These are phyloP conservation scores for Pogostemon cablin DNA, from an alignment of 257 asterid species.

Conservation along the genomic window DNA sequence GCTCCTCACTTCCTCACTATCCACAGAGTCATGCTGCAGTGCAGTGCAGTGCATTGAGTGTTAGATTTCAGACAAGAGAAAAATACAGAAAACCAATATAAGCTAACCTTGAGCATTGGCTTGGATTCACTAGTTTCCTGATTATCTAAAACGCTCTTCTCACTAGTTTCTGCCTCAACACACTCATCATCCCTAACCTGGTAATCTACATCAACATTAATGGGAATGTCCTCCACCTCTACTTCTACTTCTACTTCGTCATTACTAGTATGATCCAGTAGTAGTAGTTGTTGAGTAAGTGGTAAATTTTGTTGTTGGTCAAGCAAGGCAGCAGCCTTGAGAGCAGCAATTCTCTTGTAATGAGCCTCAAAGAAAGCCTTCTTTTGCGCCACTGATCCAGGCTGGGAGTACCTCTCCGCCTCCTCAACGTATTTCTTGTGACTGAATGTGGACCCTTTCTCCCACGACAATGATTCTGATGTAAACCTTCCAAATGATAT, in stretches of 20 bases:
- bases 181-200: constrained; percentile 21
- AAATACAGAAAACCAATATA: not conserved
- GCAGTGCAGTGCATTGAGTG: not conserved
- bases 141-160: constrained; percentile 20
- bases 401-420: constrained; percentile 78
- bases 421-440: constrained; percentile 90
- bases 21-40: constrained; percentile 43
- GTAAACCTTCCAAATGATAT: constrained; percentile 81
- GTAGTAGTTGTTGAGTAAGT: no score
- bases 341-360: constrained; percentile 89
- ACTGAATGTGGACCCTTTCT: constrained; percentile 88
- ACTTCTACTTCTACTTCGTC: not conserved
- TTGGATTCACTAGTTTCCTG: constrained; percentile 51
- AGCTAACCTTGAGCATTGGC: constrained; percentile 62
- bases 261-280: not conserved
- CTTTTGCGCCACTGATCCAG: constrained; percentile 94
- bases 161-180: not conserved
- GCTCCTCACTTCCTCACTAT: constrained; percentile 47
- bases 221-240: constrained; percentile 29
- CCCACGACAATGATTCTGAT: constrained; percentile 82
- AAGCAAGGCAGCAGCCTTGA: constrained; percentile 73
- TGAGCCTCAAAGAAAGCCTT: constrained; percentile 99
- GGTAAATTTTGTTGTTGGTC: constrained; percentile 41
- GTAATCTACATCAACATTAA: constrained; percentile 15
- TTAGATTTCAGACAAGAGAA: constrained; percentile 9